Percentiles rank a stretch among this genome's conserved stretches.
These are phyloP conservation scores for Amauroascus verrucosus DNA, from an alignment of 2,329 filamentous ascomycete genomes.

Conservation along the genomic window DNA sequence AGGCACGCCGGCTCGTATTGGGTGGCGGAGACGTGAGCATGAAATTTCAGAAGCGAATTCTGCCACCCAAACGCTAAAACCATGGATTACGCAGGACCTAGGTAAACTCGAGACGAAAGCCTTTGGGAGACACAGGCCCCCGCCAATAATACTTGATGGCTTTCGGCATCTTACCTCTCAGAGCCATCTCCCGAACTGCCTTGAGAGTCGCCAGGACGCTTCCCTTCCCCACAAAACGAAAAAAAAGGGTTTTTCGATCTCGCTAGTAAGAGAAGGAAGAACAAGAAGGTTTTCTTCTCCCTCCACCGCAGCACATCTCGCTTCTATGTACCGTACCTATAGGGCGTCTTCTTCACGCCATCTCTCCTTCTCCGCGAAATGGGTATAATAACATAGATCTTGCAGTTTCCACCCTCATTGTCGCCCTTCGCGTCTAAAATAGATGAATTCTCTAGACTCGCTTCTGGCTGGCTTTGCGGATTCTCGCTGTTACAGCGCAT, in stretches of 20 bases:
- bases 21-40: background rate
- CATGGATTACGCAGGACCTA: background rate
- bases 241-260: background rate
- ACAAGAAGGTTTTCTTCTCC: background rate
- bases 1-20: background rate
- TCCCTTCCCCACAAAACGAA: background rate
- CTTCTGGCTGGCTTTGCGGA: background rate
- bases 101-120: background rate
- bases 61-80: background rate
- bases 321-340: background rate
- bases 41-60: background rate
- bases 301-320: background rate
- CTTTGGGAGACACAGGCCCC: background rate
- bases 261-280: background rate
- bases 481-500: background rate
- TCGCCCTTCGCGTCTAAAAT: background rate
- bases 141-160: background rate
- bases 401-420: background rate
- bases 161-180: background rate
- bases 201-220: background rate
- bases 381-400: background rate
- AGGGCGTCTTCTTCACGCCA: background rate
- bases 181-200: background rate
- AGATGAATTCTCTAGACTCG: background rate
- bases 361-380: background rate